Conservation (phyloP, 75 land plant genomes). For the Cunninghamia lanceolata region DNA sequence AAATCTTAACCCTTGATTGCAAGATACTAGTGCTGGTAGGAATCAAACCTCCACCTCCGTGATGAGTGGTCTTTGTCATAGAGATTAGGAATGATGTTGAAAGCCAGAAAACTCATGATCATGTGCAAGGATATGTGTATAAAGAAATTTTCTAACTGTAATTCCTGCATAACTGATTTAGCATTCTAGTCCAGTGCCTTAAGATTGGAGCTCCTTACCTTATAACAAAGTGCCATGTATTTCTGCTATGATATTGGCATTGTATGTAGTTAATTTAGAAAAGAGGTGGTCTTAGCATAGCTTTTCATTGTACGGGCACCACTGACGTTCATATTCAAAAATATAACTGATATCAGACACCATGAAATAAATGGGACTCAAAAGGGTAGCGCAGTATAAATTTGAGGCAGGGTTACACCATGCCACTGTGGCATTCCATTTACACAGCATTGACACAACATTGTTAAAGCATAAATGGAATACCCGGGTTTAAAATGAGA, state of each 20-base stretch:
- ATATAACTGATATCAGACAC: not conserved
- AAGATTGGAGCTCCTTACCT: not conserved
- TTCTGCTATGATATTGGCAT: too few species aligned
- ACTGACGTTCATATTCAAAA: not conserved
- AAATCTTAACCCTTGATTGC: not conserved
- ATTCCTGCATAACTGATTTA: not conserved
- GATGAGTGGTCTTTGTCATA: not conserved
- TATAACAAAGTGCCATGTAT: not conserved
- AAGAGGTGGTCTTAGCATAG: not conserved
- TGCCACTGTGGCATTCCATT: too few species aligned
- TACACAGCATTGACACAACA: too few species aligned
- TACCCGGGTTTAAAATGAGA: too few species aligned
- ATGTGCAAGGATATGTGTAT: not conserved
- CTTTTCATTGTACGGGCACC: not conserved
- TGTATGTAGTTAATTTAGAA: not conserved
- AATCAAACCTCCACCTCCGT: not conserved
- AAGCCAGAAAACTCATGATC: not conserved
- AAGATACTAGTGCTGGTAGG: not conserved
- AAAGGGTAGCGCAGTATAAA: too few species aligned
- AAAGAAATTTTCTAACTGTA: not conserved
- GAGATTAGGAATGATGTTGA: not conserved
- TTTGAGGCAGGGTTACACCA: too few species aligned
- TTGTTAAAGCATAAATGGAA: too few species aligned
- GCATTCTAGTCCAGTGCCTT: not conserved
- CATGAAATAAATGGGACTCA: not conserved